Evolutionary conservation across 345 rosid genomes (phyloP).

Genomic region (Syzygium oleosum): DNA sequence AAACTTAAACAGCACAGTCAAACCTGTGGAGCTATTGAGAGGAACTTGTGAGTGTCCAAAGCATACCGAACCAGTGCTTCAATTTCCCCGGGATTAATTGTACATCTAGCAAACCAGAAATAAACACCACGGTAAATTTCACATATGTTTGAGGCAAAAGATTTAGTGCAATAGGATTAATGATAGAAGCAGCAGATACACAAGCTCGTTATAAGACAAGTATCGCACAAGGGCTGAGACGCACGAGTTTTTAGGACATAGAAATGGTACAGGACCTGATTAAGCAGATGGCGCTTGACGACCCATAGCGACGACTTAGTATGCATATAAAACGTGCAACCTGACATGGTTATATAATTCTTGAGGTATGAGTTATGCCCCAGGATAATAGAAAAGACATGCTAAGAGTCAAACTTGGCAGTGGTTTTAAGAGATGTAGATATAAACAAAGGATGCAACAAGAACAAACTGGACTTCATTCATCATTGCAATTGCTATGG

Average conservation of each 20-base stretch:
- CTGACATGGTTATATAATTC: neutral
- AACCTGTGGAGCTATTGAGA: constrained; percentile 87
- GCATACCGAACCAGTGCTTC: constrained; percentile 94
- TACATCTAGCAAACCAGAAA: constrained; percentile 44
- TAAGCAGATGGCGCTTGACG: neutral
- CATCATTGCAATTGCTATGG: neutral
- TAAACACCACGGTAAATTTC: neutral
- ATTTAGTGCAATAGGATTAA: neutral
- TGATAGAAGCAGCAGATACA: neutral
- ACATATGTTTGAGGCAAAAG: neutral
- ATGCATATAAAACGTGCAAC: neutral
- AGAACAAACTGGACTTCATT: neutral
- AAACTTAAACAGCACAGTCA: neutral
- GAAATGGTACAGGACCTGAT: neutral
- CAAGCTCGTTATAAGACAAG: neutral
- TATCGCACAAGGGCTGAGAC: neutral
- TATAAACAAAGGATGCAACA: neutral
- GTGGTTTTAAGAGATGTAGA: neutral
- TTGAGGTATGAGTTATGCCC: neutral
- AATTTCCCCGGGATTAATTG: constrained; percentile 93
- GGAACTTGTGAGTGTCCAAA: constrained; percentile 68
- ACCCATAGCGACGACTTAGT: neutral
- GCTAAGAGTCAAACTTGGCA: neutral
- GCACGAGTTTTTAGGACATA: neutral
- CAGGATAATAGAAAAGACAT: neutral